Percentiles rank a stretch among this genome's conserved stretches.
phyloP scores from a whole-genome alignment of 139 green algal species.

The Chlorella sp. region DNA sequence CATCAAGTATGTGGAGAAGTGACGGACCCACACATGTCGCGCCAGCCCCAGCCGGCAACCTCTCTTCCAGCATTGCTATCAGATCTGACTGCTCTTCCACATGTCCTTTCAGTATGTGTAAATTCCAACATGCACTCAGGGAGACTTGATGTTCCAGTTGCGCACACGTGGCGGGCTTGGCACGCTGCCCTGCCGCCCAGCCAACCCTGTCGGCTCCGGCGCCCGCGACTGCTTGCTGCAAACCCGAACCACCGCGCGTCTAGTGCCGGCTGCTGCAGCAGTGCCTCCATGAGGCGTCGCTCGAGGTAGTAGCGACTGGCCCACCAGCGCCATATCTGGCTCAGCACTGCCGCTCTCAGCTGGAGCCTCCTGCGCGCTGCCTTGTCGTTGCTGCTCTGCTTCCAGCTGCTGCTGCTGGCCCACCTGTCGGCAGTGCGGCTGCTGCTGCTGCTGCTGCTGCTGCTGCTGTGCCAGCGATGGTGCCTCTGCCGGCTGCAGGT shows the following conservation, averaged over 20 bases:
- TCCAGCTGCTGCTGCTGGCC: neutral
- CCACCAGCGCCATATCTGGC: neutral
- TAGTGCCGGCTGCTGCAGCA: neutral
- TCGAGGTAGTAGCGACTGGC: neutral
- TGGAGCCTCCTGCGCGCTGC: too few species aligned
- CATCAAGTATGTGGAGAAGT: constrained; percentile 78
- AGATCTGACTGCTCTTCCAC: constrained; percentile 15
- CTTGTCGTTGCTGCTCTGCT: neutral
- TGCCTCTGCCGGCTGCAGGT: too few species aligned
- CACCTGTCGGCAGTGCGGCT: neutral
- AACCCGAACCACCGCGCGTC: neutral
- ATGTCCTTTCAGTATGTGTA: neutral
- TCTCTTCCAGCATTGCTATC: neutral
- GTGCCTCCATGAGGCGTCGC: neutral
- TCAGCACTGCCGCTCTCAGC: neutral
- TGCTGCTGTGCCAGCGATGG: neutral
- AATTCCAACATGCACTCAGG: neutral
- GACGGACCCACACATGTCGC: neutral
- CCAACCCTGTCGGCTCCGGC: neutral
- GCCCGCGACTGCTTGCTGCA: neutral
- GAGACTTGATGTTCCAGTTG: constrained; percentile 37
- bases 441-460: neutral
- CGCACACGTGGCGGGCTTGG: constrained; percentile 15
- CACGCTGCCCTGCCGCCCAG: neutral
- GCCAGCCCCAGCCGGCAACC: neutral